Conservation (phyloP, 257 asterid species). For the Penstemon newberryi region DNA sequence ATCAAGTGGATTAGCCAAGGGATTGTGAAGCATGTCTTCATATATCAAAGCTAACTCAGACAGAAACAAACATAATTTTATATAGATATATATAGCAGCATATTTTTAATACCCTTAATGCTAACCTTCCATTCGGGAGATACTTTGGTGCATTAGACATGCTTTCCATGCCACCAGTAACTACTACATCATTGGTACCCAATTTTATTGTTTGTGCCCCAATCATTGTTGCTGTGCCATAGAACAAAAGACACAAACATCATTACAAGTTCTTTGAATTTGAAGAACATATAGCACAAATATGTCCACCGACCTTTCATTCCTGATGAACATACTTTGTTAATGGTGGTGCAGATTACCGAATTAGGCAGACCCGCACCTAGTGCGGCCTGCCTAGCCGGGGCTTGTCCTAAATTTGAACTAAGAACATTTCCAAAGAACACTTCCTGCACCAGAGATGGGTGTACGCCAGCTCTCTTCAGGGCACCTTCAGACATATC, state of each 20-base stretch:
- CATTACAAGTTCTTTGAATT: constrained; percentile 20
- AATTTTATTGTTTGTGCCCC: constrained; percentile 80
- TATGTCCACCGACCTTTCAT: constrained; percentile 70
- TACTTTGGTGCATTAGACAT: constrained; percentile 96
- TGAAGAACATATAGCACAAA: constrained; percentile 1
- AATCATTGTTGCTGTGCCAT: constrained; percentile 72
- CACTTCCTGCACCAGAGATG: constrained; percentile 86
- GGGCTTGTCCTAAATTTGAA: constrained; percentile 99
- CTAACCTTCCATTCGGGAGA: constrained; percentile 71
- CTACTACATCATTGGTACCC: constrained; percentile 81
- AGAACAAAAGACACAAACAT: constrained; percentile 18
- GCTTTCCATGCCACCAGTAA: constrained; percentile 98
- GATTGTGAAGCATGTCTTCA: constrained; percentile 6
- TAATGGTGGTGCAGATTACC: constrained; percentile 86
- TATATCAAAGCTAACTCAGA: neutral
- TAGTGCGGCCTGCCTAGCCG: constrained; percentile 97
- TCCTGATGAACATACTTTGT: constrained; percentile 96
- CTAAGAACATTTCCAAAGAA: constrained; percentile 93
- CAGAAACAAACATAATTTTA: neutral
- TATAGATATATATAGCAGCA: neutral
- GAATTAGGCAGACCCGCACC: constrained; percentile 90
- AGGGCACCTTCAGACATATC: constrained; percentile 68
- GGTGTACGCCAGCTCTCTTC: constrained; percentile 76
- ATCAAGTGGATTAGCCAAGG: neutral
- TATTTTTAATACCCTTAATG: constrained; percentile 13